These are phyloP conservation scores for Hanseniaspora lindneri DNA, from an alignment of 805 yeast genomes.

Conservation along the genomic window DNA sequence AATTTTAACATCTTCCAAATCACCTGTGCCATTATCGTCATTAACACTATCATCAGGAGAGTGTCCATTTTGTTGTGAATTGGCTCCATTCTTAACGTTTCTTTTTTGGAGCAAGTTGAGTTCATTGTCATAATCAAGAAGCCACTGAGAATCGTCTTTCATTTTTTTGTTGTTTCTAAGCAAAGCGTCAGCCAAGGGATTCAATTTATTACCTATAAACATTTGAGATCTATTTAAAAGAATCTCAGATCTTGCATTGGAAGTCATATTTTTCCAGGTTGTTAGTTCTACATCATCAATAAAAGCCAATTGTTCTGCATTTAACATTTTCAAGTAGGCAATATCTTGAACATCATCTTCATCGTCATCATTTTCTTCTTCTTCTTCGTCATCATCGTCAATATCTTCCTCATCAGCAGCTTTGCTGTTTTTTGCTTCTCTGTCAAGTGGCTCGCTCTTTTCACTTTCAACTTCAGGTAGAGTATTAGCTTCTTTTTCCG, in stretches of 20 bases:
- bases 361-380: constrained; percentile 36
- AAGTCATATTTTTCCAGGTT: constrained; percentile 74
- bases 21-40: constrained; percentile 21
- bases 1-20: constrained; percentile 33
- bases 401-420: background rate
- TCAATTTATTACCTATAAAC: constrained; percentile 49
- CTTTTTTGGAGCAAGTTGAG: constrained; percentile 18
- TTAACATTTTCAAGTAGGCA: constrained; percentile 27
- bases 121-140: constrained; percentile 29
- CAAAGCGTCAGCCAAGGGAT: constrained; percentile 57
- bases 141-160: constrained; percentile 39
- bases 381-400: constrained; percentile 19
- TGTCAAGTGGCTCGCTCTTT: background rate
- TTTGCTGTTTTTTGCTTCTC: background rate
- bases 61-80: background rate
- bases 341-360: constrained; percentile 23
- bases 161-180: constrained; percentile 54
- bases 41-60: background rate
- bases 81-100: constrained; percentile 12
- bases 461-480: background rate
- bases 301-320: constrained; percentile 44
- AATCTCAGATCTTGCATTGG: constrained; percentile 64
- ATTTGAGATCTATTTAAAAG: constrained; percentile 56
- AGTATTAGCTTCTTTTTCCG: constrained; percentile 1
- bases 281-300: constrained; percentile 60